Percentiles rank a stretch among this genome's conserved stretches.
These are phyloP conservation scores for Jacaranda copaia DNA, from an alignment of 257 asterid species.

Conservation along the genomic window DNA sequence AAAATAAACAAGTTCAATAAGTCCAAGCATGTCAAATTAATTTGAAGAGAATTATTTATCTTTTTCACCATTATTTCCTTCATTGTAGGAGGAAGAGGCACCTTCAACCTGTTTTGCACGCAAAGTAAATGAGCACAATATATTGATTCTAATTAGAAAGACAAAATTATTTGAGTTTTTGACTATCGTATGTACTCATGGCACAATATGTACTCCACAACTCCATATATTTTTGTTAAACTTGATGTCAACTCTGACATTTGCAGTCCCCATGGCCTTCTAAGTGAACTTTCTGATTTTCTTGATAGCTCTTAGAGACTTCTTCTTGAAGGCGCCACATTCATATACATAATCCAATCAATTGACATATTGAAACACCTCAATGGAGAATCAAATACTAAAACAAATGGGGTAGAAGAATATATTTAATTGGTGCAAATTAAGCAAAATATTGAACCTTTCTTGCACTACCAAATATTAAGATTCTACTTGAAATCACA, in stretches of 20 bases:
- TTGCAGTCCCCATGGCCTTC: constrained; percentile 64
- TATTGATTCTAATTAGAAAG: too few species aligned
- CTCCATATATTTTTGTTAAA: constrained; percentile 62
- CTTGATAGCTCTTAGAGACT: constrained; percentile 60
- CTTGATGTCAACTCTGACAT: constrained; percentile 59
- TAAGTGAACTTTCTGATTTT: constrained; percentile 59
- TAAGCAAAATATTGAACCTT: background rate
- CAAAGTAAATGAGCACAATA: too few species aligned
- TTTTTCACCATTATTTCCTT: too few species aligned
- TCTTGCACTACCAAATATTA: background rate
- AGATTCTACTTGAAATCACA: background rate
- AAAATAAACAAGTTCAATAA: too few species aligned
- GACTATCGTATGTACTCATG: constrained; percentile 25
- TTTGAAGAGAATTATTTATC: too few species aligned
- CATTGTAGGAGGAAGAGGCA: too few species aligned
- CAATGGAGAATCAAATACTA: background rate
- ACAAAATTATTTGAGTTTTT: too few species aligned
- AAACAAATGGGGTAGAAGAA: background rate
- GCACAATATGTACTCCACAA: constrained; percentile 61
- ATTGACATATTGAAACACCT: background rate
- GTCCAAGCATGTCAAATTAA: too few species aligned
- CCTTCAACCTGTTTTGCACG: too few species aligned
- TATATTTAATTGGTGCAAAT: background rate
- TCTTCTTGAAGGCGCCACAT: constrained; percentile 61
- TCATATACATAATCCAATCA: constrained; percentile 6